Conservation (phyloP, 371 early-diverging fungal genomes). For the Parasitella parasitica region DNA sequence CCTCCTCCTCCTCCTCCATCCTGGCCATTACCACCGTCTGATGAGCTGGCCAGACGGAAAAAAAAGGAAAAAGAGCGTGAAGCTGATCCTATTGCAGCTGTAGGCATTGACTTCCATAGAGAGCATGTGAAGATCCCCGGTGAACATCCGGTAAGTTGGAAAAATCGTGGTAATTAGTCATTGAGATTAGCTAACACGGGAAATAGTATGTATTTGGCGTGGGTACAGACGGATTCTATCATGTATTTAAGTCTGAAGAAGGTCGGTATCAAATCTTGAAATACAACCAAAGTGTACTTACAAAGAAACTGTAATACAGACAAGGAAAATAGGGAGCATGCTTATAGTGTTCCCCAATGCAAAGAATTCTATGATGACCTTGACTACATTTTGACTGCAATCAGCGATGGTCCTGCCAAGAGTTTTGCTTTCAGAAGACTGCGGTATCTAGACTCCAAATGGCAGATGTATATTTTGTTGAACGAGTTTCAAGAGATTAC, state of each 20-base stretch:
- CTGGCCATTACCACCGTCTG: constrained; percentile 57
- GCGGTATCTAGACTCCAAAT: constrained; percentile 92
- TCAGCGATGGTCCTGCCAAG: constrained; percentile 94
- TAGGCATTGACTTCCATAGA: constrained; percentile 64
- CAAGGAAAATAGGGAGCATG: constrained; percentile 12
- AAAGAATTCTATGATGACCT: constrained; percentile 90
- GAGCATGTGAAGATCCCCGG: constrained; percentile 65
- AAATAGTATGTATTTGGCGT: constrained; percentile 25
- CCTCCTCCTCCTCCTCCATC: constrained; percentile 84
- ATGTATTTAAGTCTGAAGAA: constrained; percentile 25
- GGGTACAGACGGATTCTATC: constrained; percentile 37
- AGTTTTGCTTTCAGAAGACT: constrained; percentile 93
- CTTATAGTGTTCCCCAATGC: constrained; percentile 67
- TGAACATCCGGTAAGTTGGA: constrained; percentile 39
- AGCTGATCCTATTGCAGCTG: constrained; percentile 50
- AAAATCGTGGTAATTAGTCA: background rate
- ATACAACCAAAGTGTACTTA: background rate
- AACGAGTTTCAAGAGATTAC: constrained; percentile 95
- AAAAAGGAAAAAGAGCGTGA: constrained; percentile 48
- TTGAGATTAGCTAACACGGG: background rate
- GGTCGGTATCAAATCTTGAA: background rate
- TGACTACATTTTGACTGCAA: constrained; percentile 80
- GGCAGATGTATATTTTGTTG: constrained; percentile 89
- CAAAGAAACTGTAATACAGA: background rate
- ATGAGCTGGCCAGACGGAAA: constrained; percentile 44